Evolutionary conservation across 2,329 filamentous ascomycete species (phyloP).

Genomic region (Sclerotinia minor): DNA sequence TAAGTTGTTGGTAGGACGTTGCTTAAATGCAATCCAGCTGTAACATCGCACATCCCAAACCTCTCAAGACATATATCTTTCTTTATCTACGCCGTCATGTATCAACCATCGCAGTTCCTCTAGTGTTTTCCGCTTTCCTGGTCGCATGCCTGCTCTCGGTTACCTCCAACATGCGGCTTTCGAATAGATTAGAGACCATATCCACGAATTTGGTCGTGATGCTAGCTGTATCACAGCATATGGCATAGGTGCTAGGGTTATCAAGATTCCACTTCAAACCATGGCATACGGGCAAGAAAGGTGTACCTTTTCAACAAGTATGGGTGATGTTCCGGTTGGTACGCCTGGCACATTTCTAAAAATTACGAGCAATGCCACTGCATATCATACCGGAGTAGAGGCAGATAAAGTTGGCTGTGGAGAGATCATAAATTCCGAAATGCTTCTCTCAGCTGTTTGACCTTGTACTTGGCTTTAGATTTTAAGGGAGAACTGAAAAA

Average conservation of each 20-base stretch:
- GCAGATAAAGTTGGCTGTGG: slow-evolving; percentile 2
- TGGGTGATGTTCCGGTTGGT: slow-evolving; percentile 9
- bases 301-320: slow-evolving; percentile 17
- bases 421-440: neutral
- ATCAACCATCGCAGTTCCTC: neutral
- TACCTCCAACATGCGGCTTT: slow-evolving; percentile 18
- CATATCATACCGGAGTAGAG: neutral
- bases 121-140: neutral
- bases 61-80: neutral
- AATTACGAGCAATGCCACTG: slow-evolving; percentile 16
- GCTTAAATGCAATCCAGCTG: no score
- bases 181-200: slow-evolving; percentile 22
- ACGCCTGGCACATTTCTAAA: slow-evolving; percentile 3
- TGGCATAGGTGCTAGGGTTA: slow-evolving; percentile 11
- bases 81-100: neutral
- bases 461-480: neutral
- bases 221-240: slow-evolving; percentile 11
- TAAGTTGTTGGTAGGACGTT: neutral
- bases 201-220: slow-evolving; percentile 18
- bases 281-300: slow-evolving; percentile 10
- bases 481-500: slow-evolving; percentile 15
- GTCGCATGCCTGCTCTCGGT: neutral
- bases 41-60: neutral
- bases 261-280: slow-evolving; percentile 1
- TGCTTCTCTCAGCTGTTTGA: slow-evolving; percentile 2